phyloP scores from a whole-genome alignment of 208 protist genomes.

The Blechomonas ayalai region DNA sequence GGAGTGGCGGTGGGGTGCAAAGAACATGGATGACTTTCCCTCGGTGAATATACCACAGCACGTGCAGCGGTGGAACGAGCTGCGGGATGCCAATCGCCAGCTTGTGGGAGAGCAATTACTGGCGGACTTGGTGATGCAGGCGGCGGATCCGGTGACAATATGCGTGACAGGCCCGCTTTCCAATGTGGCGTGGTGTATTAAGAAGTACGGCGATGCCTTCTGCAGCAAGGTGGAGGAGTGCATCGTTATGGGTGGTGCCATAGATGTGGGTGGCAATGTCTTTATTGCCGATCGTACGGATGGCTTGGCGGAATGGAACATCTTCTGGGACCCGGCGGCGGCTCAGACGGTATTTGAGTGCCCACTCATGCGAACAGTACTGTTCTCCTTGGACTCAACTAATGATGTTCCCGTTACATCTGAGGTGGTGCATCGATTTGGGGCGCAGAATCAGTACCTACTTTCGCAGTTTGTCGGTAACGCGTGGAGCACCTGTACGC shows the following conservation, averaged over 20 bases:
- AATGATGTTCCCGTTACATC: conserved; percentile 79
- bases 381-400: conserved; percentile 84
- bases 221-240: conserved; percentile 73
- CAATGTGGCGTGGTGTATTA: conserved; percentile 78
- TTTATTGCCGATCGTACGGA: conserved; percentile 59
- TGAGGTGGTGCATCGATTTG: conserved; percentile 58
- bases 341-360: conserved; percentile 64
- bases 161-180: conserved; percentile 85
- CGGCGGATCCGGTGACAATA: conserved; percentile 65
- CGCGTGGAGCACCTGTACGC: conserved; percentile 75
- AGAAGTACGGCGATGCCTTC: conserved; percentile 68
- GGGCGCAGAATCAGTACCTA: conserved; percentile 65
- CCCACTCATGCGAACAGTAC: conserved; percentile 29
- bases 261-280: conserved; percentile 81
- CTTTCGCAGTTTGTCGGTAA: conserved; percentile 82
- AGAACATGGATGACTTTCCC: conserved; percentile 84
- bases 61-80: conserved; percentile 32
- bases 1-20: conserved; percentile 72
- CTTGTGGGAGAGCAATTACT: conserved; percentile 72
- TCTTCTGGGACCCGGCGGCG: conserved; percentile 82
- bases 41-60: conserved; percentile 63
- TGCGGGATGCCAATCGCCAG: conserved; percentile 30
- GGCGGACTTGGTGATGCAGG: conserved; percentile 70
- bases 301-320: conserved; percentile 85
- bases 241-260: conserved; percentile 85